Conservation (phyloP, 768 basidiomycete genomes). For the Asterophora lycoperdoides region DNA sequence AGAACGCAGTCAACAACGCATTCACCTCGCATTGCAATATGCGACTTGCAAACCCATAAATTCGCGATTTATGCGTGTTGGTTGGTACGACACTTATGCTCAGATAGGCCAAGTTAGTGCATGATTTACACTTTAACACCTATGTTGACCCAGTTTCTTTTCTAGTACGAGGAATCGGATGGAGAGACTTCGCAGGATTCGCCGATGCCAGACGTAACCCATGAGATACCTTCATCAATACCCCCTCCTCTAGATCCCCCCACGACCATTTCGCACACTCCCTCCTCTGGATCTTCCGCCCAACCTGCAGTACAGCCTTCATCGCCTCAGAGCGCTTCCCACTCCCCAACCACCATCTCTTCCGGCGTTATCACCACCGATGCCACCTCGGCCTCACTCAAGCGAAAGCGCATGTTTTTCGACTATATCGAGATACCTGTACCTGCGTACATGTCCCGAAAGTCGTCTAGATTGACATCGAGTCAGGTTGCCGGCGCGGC, state of each 20-base stretch:
- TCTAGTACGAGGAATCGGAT: not conserved
- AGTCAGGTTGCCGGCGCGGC: not conserved
- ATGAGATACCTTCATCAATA: not conserved
- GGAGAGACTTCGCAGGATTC: not conserved
- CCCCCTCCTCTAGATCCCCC: not conserved
- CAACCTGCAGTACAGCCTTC: too few species aligned
- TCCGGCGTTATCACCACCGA: too few species aligned
- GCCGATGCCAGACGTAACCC: not conserved
- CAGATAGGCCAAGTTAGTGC: constrained; percentile 10
- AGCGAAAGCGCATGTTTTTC: constrained; percentile 14
- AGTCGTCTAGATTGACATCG: not conserved
- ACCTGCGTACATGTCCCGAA: not conserved
- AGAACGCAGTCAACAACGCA: constrained; percentile 34
- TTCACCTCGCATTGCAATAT: constrained; percentile 46
- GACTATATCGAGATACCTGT: constrained; percentile 13
- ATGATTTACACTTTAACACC: not conserved
- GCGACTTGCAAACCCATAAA: constrained; percentile 45
- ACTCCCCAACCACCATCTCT: too few species aligned
- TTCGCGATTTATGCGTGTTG: constrained; percentile 33
- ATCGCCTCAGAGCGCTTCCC: too few species aligned
- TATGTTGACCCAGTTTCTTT: not conserved
- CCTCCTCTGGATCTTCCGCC: not conserved
- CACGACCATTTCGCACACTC: not conserved
- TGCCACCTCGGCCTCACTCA: not conserved
- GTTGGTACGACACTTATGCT: constrained; percentile 55